Conservation (phyloP, 2,329 filamentous ascomycete genomes). For the Clarireedia homoeocarpa region DNA sequence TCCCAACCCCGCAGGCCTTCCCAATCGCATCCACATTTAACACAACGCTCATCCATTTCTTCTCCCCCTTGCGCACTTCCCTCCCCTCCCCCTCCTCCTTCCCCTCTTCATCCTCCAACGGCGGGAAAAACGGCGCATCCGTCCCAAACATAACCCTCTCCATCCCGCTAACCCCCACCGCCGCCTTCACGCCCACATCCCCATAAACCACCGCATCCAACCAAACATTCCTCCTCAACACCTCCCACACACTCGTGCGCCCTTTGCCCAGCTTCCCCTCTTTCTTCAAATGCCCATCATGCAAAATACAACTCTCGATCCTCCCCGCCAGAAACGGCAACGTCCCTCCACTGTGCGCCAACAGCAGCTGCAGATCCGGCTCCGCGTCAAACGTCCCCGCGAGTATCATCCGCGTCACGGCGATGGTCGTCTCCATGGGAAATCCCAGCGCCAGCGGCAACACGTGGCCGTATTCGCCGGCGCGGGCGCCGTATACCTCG, state of each 20-base stretch:
- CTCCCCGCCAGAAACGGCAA: constrained; percentile 82
- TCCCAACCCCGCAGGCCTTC: constrained; percentile 40
- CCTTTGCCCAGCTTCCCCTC: constrained; percentile 46
- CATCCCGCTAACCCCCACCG: constrained; percentile 57
- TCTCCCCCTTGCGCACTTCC: constrained; percentile 29
- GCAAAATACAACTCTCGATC: constrained; percentile 78
- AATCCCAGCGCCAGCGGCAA: constrained; percentile 80
- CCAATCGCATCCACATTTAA: constrained; percentile 50
- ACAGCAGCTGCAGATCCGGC: constrained; percentile 59
- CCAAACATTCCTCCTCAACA: constrained; percentile 69
- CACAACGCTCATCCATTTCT: constrained; percentile 63
- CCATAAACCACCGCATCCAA: constrained; percentile 83
- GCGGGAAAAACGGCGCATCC: constrained; percentile 82
- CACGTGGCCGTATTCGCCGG: constrained; percentile 74
- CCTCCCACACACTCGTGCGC: constrained; percentile 52
- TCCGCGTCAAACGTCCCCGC: constrained; percentile 77
- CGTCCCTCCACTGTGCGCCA: constrained; percentile 85
- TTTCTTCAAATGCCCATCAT: constrained; percentile 67
- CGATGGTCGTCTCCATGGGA: constrained; percentile 87
- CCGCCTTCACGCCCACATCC: constrained; percentile 63
- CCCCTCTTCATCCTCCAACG: constrained; percentile 50
- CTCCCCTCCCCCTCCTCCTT: constrained; percentile 58
- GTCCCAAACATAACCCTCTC: constrained; percentile 75
- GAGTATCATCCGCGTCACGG: constrained; percentile 80
- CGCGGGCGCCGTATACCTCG: constrained; percentile 68